phyloP scores from a whole-genome alignment of 2,329 filamentous ascomycete species.

The Xylaria polymorpha region DNA sequence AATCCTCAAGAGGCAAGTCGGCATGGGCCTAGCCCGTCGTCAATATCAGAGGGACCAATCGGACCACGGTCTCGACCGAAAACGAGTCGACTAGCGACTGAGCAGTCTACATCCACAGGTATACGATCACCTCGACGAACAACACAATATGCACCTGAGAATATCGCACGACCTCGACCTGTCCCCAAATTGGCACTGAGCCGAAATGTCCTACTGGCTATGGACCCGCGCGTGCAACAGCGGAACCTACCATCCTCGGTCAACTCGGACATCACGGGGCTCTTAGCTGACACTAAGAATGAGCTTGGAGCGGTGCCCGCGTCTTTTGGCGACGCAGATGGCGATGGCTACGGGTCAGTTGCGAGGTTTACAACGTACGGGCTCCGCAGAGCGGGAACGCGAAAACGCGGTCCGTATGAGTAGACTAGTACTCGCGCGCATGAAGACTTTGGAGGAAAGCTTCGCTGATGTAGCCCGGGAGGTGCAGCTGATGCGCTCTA shows the following conservation, averaged over 20 bases:
- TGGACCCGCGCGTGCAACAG: slow-evolving; percentile 57
- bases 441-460: slow-evolving; percentile 93
- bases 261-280: slow-evolving; percentile 72
- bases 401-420: slow-evolving; percentile 75
- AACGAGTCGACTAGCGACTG: slow-evolving; percentile 54
- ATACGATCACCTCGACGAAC: slow-evolving; percentile 61
- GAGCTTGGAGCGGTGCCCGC: slow-evolving; percentile 74
- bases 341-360: slow-evolving; percentile 75
- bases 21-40: slow-evolving; percentile 54
- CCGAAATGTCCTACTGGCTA: slow-evolving; percentile 64
- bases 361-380: slow-evolving; percentile 54
- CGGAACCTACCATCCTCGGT: slow-evolving; percentile 64
- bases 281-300: slow-evolving; percentile 64
- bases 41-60: slow-evolving; percentile 55
- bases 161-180: slow-evolving; percentile 65
- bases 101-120: slow-evolving; percentile 53
- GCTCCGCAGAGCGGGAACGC: slow-evolving; percentile 50
- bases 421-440: slow-evolving; percentile 84
- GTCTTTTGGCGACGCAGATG: slow-evolving; percentile 85
- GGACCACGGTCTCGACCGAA: slow-evolving; percentile 51
- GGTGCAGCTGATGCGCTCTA: slow-evolving; percentile 71
- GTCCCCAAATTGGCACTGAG: slow-evolving; percentile 69
- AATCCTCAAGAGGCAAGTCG: slow-evolving; percentile 69
- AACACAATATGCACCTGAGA: slow-evolving; percentile 55
- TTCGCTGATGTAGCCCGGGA: slow-evolving; percentile 88